These are phyloP conservation scores for Cucumis melo DNA, from an alignment of 306 rosid genomes.

Conservation along the genomic window DNA sequence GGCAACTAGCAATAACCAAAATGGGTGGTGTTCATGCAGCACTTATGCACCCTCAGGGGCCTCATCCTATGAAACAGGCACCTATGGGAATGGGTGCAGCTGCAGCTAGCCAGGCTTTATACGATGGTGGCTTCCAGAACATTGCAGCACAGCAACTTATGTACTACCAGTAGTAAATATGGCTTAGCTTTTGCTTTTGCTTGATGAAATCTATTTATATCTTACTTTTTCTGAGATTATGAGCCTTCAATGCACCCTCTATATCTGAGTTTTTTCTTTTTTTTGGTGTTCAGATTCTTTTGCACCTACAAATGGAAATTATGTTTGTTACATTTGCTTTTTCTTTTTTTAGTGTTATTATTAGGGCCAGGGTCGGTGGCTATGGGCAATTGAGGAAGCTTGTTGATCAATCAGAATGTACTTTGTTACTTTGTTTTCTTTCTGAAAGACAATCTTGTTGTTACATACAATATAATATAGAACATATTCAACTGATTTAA, in stretches of 20 bases:
- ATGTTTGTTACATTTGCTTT: slow-evolving; percentile 8
- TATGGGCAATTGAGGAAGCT: slow-evolving; percentile 31
- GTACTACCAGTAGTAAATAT: slow-evolving; percentile 51
- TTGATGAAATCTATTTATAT: slow-evolving; percentile 13
- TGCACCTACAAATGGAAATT: background rate
- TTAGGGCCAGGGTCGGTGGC: slow-evolving; percentile 23
- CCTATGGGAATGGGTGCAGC: slow-evolving; percentile 50
- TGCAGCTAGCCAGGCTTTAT: slow-evolving; percentile 45
- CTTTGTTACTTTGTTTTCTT: background rate
- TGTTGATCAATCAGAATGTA: background rate
- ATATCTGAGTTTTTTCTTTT: background rate
- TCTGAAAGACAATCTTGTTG: background rate
- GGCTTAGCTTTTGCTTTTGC: slow-evolving; percentile 13
- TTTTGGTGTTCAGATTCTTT: slow-evolving; percentile 19
- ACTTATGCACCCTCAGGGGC: slow-evolving; percentile 79
- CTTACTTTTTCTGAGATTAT: slow-evolving; percentile 21
- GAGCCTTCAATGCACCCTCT: slow-evolving; percentile 26
- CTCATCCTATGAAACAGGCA: slow-evolving; percentile 71
- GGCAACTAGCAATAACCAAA: slow-evolving; percentile 82
- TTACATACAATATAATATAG: background rate
- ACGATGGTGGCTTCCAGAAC: slow-evolving; percentile 41
- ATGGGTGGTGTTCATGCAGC: slow-evolving; percentile 83
- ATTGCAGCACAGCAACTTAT: slow-evolving; percentile 60
- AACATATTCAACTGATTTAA: background rate
- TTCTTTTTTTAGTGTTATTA: slow-evolving; percentile 13